Conservation (phyloP, 2,329 filamentous ascomycete genomes). For the Xylaria sp. region DNA sequence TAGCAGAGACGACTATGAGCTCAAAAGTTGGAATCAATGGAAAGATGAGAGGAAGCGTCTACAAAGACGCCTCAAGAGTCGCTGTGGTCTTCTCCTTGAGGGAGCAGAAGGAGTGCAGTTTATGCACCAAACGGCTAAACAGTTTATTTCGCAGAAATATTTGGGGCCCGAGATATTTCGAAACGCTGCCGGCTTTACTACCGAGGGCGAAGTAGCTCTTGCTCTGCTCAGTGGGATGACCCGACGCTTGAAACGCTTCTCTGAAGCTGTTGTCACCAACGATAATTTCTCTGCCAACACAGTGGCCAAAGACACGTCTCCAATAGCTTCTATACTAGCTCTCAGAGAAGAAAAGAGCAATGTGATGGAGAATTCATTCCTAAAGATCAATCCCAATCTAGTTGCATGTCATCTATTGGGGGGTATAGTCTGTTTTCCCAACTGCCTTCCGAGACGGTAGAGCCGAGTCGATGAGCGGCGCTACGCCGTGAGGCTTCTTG, state of each 20-base stretch:
- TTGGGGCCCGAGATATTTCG: not conserved
- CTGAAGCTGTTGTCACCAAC: not conserved
- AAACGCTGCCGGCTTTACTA: not conserved
- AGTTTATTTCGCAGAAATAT: not conserved
- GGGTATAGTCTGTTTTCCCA: too few relatives aligned
- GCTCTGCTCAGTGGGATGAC: not conserved
- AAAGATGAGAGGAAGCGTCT: not conserved
- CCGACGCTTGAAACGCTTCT: not conserved
- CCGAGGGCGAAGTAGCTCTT: not conserved
- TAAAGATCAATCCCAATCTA: too few relatives aligned
- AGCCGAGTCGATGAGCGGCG: too few relatives aligned
- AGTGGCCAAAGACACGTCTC: too few relatives aligned
- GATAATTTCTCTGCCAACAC: too few relatives aligned
- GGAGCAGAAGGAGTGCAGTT: not conserved
- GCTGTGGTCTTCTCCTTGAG: not conserved
- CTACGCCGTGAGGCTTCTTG: too few relatives aligned
- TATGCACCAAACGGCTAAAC: conserved; percentile 1
- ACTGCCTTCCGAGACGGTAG: too few relatives aligned
- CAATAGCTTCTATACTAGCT: too few relatives aligned
- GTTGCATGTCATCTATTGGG: too few relatives aligned
- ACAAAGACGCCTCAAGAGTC: conserved; percentile 1
- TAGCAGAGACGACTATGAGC: not conserved
- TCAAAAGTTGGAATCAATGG: conserved; percentile 2
- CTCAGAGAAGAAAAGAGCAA: too few relatives aligned
- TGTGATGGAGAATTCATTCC: too few relatives aligned